These are phyloP conservation scores for Eremothecium gossypii DNA, from an alignment of 1,139 yeast species.

Conservation along the genomic window DNA sequence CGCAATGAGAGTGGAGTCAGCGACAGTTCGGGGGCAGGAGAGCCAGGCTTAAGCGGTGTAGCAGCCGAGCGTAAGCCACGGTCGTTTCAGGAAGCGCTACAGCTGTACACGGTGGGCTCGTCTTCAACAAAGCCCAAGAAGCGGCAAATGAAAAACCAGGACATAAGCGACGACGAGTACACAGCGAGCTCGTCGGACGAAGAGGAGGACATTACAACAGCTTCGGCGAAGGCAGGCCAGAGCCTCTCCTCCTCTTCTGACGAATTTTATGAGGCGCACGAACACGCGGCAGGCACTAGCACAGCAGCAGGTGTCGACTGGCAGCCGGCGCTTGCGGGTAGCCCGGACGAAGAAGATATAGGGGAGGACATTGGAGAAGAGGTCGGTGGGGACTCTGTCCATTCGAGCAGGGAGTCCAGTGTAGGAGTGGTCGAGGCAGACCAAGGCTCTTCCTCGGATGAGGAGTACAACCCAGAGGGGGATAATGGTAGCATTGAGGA, in stretches of 20 bases:
- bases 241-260: constrained; percentile 17
- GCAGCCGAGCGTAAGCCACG: constrained; percentile 11
- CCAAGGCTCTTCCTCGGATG: constrained; percentile 6
- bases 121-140: neutral
- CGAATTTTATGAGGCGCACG: constrained; percentile 29
- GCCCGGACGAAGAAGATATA: constrained; percentile 9
- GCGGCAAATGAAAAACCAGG: neutral
- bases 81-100: constrained; percentile 24
- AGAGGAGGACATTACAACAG: constrained; percentile 1
- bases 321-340: too few species aligned
- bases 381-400: constrained; percentile 1
- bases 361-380: constrained; percentile 24
- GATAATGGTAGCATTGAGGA: constrained; percentile 6
- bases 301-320: too few species aligned
- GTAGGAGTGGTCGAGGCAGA: neutral
- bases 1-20: constrained; percentile 14
- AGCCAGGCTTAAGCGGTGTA: neutral
- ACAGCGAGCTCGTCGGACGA: constrained; percentile 10
- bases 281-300: constrained; percentile 12
- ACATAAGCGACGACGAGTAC: constrained; percentile 22
- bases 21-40: constrained; percentile 5
- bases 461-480: constrained; percentile 12
- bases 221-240: neutral
- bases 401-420: neutral
- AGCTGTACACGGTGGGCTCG: constrained; percentile 14